Evolutionary conservation across 768 basidiomycete genomes (phyloP).

Genomic region (Lactarius trivialis): DNA sequence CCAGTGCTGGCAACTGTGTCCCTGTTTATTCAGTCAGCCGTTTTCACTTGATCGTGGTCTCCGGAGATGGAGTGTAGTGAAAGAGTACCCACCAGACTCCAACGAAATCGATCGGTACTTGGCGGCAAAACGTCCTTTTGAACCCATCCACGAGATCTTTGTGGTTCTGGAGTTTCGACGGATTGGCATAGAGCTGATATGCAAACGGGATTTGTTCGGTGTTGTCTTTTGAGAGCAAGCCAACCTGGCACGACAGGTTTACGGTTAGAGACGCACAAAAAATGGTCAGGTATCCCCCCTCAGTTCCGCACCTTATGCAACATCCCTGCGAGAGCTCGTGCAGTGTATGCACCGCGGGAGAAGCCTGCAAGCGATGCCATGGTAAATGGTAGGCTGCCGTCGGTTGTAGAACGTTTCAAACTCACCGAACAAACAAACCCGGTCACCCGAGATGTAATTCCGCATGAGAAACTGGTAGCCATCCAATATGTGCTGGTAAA

Average conservation of each 20-base stretch:
- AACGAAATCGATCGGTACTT: slow-evolving; percentile 73
- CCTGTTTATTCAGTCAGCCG: slow-evolving; percentile 34
- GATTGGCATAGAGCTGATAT: no score
- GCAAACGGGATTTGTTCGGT: slow-evolving; percentile 66
- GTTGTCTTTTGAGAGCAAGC: slow-evolving; percentile 63
- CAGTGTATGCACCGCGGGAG: slow-evolving; percentile 55
- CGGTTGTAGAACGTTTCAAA: background rate
- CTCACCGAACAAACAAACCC: slow-evolving; percentile 64
- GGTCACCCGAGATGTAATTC: slow-evolving; percentile 63
- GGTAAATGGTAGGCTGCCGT: slow-evolving; percentile 7
- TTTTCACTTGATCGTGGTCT: background rate
- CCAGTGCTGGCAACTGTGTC: slow-evolving; percentile 80
- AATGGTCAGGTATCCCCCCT: no score
- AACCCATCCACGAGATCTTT: slow-evolving; percentile 51
- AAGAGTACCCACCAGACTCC: slow-evolving; percentile 57
- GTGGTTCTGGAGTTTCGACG: no score
- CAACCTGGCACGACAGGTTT: slow-evolving; percentile 40
- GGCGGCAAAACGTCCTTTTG: slow-evolving; percentile 62
- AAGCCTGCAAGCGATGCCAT: no score
- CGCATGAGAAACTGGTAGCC: slow-evolving; percentile 77
- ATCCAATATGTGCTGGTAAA: slow-evolving; percentile 62
- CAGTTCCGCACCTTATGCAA: slow-evolving; percentile 54
- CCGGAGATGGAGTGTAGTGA: no score
- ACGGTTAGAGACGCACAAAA: no score
- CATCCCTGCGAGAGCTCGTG: slow-evolving; percentile 69